These are phyloP conservation scores for Kwoniella pini DNA, from an alignment of 768 basidiomycete genomes.

Conservation along the genomic window DNA sequence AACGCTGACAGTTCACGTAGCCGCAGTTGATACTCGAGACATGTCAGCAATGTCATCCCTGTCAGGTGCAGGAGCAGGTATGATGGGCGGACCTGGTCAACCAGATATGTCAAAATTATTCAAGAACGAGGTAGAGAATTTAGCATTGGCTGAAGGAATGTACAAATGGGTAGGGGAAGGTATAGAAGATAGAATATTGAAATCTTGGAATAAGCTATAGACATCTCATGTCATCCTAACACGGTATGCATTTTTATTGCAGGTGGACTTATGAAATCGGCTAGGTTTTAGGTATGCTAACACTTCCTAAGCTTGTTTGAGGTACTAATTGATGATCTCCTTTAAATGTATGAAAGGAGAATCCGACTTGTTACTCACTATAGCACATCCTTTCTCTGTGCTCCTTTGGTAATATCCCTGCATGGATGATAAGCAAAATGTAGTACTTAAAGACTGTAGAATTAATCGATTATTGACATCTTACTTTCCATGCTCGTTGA, in stretches of 20 bases:
- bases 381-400: neutral
- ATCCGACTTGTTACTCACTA: neutral
- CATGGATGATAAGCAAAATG: too few species aligned
- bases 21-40: conserved; percentile 75
- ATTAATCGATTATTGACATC: too few species aligned
- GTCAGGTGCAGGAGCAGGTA: conserved; percentile 45
- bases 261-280: too few species aligned
- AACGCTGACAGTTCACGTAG: conserved; percentile 54
- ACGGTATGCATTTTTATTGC: too few species aligned
- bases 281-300: neutral
- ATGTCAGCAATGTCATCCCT: conserved; percentile 59
- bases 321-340: neutral
- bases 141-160: conserved; percentile 83
- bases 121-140: conserved; percentile 86
- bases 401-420: neutral
- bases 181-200: conserved; percentile 74
- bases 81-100: conserved; percentile 55
- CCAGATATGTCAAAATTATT: conserved; percentile 89
- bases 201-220: conserved; percentile 65
- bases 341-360: neutral
- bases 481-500: too few species aligned
- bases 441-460: too few species aligned
- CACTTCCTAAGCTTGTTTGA: too few species aligned
- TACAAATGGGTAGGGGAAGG: conserved; percentile 81
- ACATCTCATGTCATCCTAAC: too few species aligned